phyloP scores from a whole-genome alignment of 139 green algal genomes.

The Chlamydomonas schloesseri region DNA sequence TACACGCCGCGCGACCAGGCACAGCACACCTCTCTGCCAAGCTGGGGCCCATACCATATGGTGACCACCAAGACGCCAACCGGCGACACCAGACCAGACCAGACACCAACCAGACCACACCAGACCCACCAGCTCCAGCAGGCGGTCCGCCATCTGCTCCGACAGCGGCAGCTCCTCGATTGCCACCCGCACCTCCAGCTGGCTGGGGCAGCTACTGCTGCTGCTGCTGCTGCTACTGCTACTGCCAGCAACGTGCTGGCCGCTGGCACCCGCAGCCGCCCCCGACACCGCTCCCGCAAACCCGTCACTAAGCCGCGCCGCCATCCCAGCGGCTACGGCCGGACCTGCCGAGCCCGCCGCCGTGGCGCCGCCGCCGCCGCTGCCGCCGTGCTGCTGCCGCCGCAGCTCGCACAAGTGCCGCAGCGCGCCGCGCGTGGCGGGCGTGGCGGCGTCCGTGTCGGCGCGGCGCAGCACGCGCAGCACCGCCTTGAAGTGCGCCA shows the following conservation, averaged over 20 bases:
- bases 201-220: conserved; percentile 31
- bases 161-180: conserved; percentile 22
- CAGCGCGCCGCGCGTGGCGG: background rate
- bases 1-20: too few relatives aligned
- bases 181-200: conserved; percentile 19
- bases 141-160: conserved; percentile 2
- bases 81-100: too few relatives aligned
- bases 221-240: too few relatives aligned
- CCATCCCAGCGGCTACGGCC: too few relatives aligned
- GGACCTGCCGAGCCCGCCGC: background rate
- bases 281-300: background rate
- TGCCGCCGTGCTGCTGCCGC: background rate
- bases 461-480: conserved; percentile 28
- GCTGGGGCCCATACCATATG: too few relatives aligned
- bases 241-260: too few relatives aligned
- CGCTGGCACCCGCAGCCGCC: background rate
- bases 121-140: conserved; percentile 17
- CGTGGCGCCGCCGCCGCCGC: background rate
- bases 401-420: background rate
- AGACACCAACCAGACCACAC: background rate
- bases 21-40: too few relatives aligned
- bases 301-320: background rate
- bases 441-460: conserved; percentile 15
- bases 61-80: too few relatives aligned
- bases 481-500: conserved; percentile 5